Base-by-base conservation (phyloP, 352 stramenopile species). In the Globisporangium nodosum region DNA sequence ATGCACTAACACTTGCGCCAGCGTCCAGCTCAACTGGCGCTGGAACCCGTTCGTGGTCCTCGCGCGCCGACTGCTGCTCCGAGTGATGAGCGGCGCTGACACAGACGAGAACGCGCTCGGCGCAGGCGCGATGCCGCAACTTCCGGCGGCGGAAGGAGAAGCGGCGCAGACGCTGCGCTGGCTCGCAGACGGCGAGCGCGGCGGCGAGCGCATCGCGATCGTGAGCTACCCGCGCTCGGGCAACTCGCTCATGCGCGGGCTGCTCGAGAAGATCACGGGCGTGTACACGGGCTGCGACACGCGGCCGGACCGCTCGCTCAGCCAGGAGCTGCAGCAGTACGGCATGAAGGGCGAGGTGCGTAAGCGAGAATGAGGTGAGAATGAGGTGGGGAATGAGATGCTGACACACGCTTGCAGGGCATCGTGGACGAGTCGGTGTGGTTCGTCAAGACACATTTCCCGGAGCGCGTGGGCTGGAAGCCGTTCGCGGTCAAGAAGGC, bases 401-500 rank as follows among this genome's bases (percentile, higher is more conserved):
- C 40, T 47, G 18, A 47, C 40, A 43, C 78, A 51, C 78, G 97
- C 3, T 3, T 31, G 20, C 45, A 49, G 73, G 96, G 96, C n/a
- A 78, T 99, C 39, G 87, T 97, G 40, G 92, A 98, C 58, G 89
- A 97, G 13, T 87, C 81, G 15, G 93, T 98, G n/a, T 92, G 87
- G 69, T 94, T 99, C 61, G 94, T 99, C 20, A 99, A 99, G 79
- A 98, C 96, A 31, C 97, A 99, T 75, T 99, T 96, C 63, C 97
- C 97, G 0, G 97, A 99, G 71, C 87, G 97, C 24, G 81, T 85
- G n/a, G 97, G 97, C 47, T 97, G 81, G 82, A 87, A 91, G 69
- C 66, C 65, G 20, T 89, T 90, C 65, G 74, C 63, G 42, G 72
- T 74, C 40, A 71, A 90, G 55, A 93, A 93, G 52, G 80, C 82